These are phyloP conservation scores for Centrapalus pauciflorus DNA, from an alignment of 129 eudicot genomes.

Conservation along the genomic window DNA sequence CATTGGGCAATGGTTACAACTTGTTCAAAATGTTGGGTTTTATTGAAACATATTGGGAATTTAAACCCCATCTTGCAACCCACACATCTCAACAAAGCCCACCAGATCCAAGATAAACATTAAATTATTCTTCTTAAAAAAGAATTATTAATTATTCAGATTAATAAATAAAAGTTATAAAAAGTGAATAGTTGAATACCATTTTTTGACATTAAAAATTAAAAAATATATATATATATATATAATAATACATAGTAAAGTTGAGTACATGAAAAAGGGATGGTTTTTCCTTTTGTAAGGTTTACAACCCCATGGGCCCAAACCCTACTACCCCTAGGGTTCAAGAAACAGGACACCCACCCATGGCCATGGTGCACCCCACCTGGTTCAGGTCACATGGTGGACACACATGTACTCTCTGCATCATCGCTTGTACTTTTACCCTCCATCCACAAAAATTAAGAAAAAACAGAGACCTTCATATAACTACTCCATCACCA, in stretches of 20 bases:
- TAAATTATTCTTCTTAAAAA: too few relatives aligned
- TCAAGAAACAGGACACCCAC: background rate
- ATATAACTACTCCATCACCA: constrained; percentile 75
- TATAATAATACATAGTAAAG: constrained; percentile 11
- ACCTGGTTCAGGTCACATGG: constrained; percentile 16
- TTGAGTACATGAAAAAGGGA: constrained; percentile 7
- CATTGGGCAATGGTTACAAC: too few relatives aligned
- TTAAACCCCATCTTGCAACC: too few relatives aligned
- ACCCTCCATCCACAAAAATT: background rate
- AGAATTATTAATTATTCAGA: too few relatives aligned
- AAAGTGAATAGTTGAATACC: background rate
- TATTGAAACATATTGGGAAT: too few relatives aligned
- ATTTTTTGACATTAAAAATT: background rate
- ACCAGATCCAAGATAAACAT: too few relatives aligned
- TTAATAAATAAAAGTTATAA: too few relatives aligned
- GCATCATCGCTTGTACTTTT: constrained; percentile 24
- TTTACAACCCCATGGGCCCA: constrained; percentile 5
- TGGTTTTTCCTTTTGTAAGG: constrained; percentile 10
- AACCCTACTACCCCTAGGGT: background rate
- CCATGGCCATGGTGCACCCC: constrained; percentile 24
- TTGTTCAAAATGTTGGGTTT: too few relatives aligned
- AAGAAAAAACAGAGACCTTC: background rate
- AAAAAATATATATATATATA: too few relatives aligned
- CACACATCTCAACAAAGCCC: too few relatives aligned
- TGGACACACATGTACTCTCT: constrained; percentile 7